Percentiles rank a stretch among this genome's conserved stretches.
These are phyloP conservation scores for Trichoderma semiorbis DNA, from an alignment of 2,329 filamentous ascomycete genomes.

Conservation along the genomic window DNA sequence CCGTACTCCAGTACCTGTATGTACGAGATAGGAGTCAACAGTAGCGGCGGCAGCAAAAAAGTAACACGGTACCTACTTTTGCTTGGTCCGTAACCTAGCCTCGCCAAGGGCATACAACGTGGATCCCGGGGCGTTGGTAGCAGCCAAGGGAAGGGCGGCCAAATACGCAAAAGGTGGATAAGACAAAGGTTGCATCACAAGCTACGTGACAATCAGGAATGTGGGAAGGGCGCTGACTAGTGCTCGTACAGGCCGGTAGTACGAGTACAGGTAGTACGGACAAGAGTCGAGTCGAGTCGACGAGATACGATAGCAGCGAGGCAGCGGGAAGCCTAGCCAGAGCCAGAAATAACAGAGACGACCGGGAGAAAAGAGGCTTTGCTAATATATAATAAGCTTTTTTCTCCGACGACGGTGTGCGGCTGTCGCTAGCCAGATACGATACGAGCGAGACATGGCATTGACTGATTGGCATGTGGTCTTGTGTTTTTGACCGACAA, in stretches of 20 bases:
- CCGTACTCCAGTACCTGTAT: not conserved
- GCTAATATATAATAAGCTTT: not conserved
- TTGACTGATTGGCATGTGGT: not conserved
- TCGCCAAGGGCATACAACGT: slow-evolving; percentile 12
- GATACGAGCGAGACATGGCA: not conserved
- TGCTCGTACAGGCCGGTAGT: not conserved
- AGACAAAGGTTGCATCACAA: slow-evolving; percentile 16
- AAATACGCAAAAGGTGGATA: slow-evolving; percentile 8
- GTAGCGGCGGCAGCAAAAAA: not conserved
- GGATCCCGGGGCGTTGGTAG: slow-evolving; percentile 19
- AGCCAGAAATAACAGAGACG: not conserved
- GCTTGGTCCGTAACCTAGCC: not conserved
- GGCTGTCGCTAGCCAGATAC: not conserved
- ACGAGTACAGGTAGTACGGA: not conserved
- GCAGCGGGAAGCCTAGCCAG: not conserved
- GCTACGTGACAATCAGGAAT: slow-evolving; percentile 19
- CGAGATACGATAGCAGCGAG: not conserved
- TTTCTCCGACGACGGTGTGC: not conserved
- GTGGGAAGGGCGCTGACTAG: slow-evolving; percentile 17
- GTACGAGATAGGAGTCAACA: slow-evolving; percentile 5
- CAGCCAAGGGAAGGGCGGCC: slow-evolving; percentile 13
- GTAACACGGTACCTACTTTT: not conserved
- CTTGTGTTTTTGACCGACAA: not conserved
- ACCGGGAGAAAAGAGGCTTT: not conserved
- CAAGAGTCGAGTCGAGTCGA: too few species aligned